Base-by-base conservation (phyloP, 208 protist species). In the Zelonia costaricensis region DNA sequence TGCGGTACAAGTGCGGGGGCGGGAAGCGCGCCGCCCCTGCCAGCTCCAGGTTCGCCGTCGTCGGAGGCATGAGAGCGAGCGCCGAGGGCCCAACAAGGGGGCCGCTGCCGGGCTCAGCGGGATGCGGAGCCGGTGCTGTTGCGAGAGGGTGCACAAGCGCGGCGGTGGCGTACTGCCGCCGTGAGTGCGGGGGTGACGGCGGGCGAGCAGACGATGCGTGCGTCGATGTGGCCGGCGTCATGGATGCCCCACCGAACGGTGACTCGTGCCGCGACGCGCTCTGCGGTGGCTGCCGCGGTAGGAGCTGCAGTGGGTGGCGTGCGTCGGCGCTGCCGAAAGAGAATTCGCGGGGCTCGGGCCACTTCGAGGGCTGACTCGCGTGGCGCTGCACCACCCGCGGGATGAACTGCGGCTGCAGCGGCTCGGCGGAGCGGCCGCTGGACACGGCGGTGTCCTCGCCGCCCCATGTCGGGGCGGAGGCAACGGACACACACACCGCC, bases 361-460 rank as follows among this genome's bases (percentile, higher is more conserved):
- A 13, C 23, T 49, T 35, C 22, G 40, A 40, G 7, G 57, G 57
- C 36, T 30, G 48, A 27, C 57, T 65, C 7, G 43, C 30, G 18
- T 36, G 51, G 31, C 57, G 56, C 22, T 28, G 47, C 25, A 72
- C 71, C 15, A 72, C 48, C 15, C 52, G 51, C 1, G 58, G 47
- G 42, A 77, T 68, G 44, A 72, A n/a, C 52, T 72, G 71, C 22
- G 64, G 46, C 35, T 46, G 48, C 22, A 77, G 25, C 52, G 53
- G 54, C 38, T 43, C 27, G n/a, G 54, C n/a, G 20, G 71, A 77
- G 27, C 46, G 47, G 15, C 20, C 64, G 18, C 71, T 72, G 9
- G 71, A 77, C 35, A 45, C 3, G 3, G 36, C 20, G 6, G 46
- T 69, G 44, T 58, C 62, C n/a, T 5, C 12, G 7, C 20, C 33